phyloP scores from a whole-genome alignment of 345 rosid genomes.

The Lepidium aucheri region DNA sequence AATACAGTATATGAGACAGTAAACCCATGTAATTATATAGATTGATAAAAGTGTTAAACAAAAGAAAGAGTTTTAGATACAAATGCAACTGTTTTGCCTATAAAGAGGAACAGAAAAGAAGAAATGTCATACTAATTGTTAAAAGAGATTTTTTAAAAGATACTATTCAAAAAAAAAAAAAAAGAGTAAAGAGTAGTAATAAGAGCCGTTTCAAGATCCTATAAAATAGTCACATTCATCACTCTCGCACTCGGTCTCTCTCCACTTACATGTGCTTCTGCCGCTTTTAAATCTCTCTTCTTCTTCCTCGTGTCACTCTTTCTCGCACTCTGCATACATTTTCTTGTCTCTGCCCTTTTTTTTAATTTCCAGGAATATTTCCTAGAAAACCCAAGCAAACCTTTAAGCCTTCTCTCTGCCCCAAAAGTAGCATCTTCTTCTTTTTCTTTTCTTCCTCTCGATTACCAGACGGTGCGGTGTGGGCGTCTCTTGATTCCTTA shows the following conservation, averaged over 20 bases:
- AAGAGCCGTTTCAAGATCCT: constrained; percentile 22
- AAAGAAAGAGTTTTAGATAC: neutral
- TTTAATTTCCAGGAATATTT: constrained; percentile 20
- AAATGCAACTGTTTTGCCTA: neutral
- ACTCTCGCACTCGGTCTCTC: neutral
- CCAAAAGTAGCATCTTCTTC: constrained; percentile 23
- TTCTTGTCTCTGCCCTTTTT: constrained; percentile 3
- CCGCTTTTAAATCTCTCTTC: constrained; percentile 26
- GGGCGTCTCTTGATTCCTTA: constrained; percentile 25
- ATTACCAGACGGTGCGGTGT: constrained; percentile 11
- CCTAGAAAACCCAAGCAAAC: constrained; percentile 20
- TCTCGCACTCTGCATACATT: constrained; percentile 21
- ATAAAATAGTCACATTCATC: constrained; percentile 16
- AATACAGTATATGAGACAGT: no score
- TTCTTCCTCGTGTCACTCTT: constrained; percentile 27
- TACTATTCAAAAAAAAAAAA: neutral
- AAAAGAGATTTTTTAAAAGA: neutral
- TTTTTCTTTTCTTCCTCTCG: neutral
- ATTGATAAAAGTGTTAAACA: neutral
- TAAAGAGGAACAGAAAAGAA: neutral
- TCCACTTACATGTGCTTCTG: constrained; percentile 26
- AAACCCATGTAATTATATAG: neutral
- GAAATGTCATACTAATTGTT: neutral
- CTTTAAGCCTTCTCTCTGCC: neutral
- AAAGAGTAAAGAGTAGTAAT: neutral